Evolutionary conservation across 1,284 basidiomycete species (phyloP).

Genomic region (Chiua sp.): DNA sequence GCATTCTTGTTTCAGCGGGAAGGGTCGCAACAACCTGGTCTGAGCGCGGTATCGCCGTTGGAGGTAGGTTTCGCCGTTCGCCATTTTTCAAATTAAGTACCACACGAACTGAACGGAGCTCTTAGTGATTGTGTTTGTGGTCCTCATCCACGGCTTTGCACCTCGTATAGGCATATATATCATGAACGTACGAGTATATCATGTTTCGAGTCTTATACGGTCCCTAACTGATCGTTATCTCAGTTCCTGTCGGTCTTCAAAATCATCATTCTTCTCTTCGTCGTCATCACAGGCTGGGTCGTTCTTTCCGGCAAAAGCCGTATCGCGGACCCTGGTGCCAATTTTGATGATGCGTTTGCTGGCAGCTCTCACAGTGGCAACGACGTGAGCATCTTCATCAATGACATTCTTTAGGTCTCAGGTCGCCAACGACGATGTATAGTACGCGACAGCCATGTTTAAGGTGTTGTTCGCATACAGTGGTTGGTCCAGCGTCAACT

Average conservation of each 20-base stretch:
- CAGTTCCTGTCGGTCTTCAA: conserved; percentile 31
- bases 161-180: not conserved
- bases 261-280: conserved; percentile 29
- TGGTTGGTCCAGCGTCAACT: conserved; percentile 60
- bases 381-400: conserved; percentile 36
- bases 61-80: conserved; percentile 41
- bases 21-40: conserved; percentile 50
- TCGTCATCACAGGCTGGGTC: conserved; percentile 47
- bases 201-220: not conserved
- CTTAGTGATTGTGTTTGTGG: conserved; percentile 49
- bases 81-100: no score
- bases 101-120: not conserved
- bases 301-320: conserved; percentile 55
- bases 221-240: not conserved
- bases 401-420: not conserved
- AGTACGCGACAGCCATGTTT: conserved; percentile 65
- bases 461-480: conserved; percentile 61
- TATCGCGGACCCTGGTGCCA: conserved; percentile 46
- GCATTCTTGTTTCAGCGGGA: conserved; percentile 55
- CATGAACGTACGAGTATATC: not conserved
- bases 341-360: conserved; percentile 54
- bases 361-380: conserved; percentile 52
- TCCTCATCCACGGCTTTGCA: conserved; percentile 43
- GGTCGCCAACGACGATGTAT: not conserved
- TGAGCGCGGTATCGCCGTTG: conserved; percentile 61